Evolutionary conservation across 169 alveolate species (phyloP).

Genomic region (Eimeria tenella): DNA sequence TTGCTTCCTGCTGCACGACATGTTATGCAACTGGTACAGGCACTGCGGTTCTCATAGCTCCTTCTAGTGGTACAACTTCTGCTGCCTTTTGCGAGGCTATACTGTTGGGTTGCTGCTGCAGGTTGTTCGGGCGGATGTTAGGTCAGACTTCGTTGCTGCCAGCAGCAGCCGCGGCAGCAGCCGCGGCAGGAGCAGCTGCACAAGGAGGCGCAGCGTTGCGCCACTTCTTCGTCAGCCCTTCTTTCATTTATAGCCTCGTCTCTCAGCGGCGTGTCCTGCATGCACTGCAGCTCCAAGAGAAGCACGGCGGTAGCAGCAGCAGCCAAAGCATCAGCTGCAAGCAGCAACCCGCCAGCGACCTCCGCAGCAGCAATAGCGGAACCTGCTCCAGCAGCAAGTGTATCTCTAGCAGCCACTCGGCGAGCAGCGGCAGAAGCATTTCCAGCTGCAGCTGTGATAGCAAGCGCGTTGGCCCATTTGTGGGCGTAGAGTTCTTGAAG

Average conservation of each 20-base stretch:
- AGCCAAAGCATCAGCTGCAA: not conserved
- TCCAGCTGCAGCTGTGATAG: not conserved
- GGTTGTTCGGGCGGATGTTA: conserved; percentile 50
- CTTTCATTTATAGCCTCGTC: not conserved
- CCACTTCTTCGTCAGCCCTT: conserved; percentile 36
- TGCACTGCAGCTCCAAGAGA: conserved; percentile 41
- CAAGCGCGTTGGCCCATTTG: not conserved
- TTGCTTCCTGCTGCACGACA: not conserved
- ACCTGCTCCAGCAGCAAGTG: not conserved
- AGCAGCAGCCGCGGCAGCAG: conserved; percentile 31
- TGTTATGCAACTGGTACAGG: not conserved
- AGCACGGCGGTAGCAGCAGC: not conserved
- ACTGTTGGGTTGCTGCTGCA: conserved; percentile 23
- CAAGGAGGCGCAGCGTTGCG: not conserved
- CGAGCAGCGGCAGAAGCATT: not conserved
- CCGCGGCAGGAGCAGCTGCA: conserved; percentile 19
- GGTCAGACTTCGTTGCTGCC: conserved; percentile 11
- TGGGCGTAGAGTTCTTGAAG: not conserved
- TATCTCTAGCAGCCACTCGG: not conserved
- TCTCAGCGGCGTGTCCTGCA: not conserved
- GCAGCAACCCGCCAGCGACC: not conserved
- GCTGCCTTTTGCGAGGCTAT: conserved; percentile 2
- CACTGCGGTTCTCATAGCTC: not conserved
- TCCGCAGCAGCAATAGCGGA: not conserved
- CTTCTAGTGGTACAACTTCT: not conserved